Conservation (phyloP, 2,329 filamentous ascomycete genomes). For the Penicillium sp. region DNA sequence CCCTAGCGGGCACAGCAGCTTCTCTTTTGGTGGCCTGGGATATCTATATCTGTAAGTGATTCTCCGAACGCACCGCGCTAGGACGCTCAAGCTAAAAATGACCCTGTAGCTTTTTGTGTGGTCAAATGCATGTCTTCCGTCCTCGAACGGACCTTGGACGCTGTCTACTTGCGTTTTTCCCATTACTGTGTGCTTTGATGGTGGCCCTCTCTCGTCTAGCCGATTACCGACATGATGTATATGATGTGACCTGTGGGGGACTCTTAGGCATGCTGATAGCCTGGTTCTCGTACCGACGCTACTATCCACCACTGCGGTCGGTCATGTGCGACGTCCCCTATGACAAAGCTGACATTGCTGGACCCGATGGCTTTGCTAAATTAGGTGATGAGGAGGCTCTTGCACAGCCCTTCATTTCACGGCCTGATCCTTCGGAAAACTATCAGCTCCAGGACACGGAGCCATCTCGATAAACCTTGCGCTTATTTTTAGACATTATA, state of each 20-base stretch:
- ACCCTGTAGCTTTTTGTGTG: constrained; percentile 36
- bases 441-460: constrained; percentile 21
- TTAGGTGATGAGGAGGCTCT: constrained; percentile 29
- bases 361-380: constrained; percentile 24
- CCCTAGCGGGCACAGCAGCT: constrained; percentile 55
- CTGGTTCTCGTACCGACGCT: constrained; percentile 52
- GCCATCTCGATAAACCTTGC: constrained; percentile 3
- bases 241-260: constrained; percentile 51
- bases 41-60: constrained; percentile 45
- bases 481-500: not conserved
- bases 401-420: constrained; percentile 10
- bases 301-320: constrained; percentile 49
- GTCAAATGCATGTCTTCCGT: constrained; percentile 52
- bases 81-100: not conserved
- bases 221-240: constrained; percentile 58
- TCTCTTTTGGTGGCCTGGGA: constrained; percentile 53
- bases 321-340: constrained; percentile 47
- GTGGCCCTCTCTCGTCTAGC: constrained; percentile 55
- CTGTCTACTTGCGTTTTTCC: constrained; percentile 48
- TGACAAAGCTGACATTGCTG: constrained; percentile 21
- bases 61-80: not conserved
- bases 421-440: constrained; percentile 12
- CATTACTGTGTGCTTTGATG: constrained; percentile 49
- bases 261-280: constrained; percentile 48
- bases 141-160: constrained; percentile 50